These are phyloP conservation scores for button mushroom (Agaricus bisporus) DNA, from an alignment of 768 basidiomycete species.

Conservation along the genomic window DNA sequence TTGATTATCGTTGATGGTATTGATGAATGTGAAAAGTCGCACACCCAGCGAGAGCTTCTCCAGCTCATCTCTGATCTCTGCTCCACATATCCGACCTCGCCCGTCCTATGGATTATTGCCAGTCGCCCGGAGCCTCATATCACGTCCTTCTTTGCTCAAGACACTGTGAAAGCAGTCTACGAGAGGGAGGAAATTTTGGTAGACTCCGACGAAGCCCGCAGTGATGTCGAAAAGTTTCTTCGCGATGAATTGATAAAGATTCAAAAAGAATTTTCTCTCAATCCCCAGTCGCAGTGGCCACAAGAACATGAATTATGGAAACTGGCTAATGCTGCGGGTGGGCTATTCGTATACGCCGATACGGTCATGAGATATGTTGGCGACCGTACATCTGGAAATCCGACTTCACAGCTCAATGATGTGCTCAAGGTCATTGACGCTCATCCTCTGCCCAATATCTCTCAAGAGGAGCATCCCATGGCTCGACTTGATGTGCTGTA, in stretches of 20 bases:
- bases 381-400: not conserved
- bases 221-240: not conserved
- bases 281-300: not conserved
- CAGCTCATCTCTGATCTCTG: not conserved
- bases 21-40: not conserved
- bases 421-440: conserved; percentile 2
- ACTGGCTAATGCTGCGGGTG: not conserved
- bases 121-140: not conserved
- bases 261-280: not conserved
- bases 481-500: conserved; percentile 9
- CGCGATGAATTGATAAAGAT: not conserved
- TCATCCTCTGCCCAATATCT: not conserved
- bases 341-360: not conserved
- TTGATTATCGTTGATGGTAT: not conserved
- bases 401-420: not conserved
- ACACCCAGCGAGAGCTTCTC: not conserved
- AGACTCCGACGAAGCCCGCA: not conserved
- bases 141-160: not conserved
- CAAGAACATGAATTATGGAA: not conserved
- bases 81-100: not conserved
- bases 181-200: not conserved
- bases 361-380: not conserved
- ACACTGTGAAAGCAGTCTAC: not conserved
- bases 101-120: not conserved
- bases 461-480: not conserved